These are phyloP conservation scores for Leccinum sublutescens DNA, from an alignment of 768 basidiomycete genomes.

Conservation along the genomic window DNA sequence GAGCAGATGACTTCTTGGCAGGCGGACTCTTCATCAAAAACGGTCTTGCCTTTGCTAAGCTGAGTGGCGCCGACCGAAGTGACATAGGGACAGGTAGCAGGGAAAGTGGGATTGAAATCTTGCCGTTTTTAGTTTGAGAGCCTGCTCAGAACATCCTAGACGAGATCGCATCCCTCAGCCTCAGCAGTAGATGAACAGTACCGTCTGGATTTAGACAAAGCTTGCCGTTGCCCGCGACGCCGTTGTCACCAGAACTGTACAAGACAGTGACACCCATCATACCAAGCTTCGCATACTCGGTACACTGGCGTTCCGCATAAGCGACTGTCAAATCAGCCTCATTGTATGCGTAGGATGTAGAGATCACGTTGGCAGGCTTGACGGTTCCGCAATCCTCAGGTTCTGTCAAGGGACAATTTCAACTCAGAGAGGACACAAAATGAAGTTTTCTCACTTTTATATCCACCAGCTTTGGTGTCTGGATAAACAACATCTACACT, in stretches of 20 bases:
- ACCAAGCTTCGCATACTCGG: conserved; percentile 49
- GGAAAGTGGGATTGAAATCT: conserved; percentile 55
- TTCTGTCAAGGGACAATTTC: conserved; percentile 12
- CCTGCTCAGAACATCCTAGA: conserved; percentile 8
- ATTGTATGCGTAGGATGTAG: conserved; percentile 39
- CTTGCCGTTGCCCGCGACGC: conserved; percentile 36
- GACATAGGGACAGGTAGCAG: conserved; percentile 57
- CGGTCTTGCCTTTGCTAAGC: conserved; percentile 41
- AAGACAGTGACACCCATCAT: conserved; percentile 48
- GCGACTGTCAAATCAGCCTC: conserved; percentile 36
- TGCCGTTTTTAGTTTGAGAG: conserved; percentile 43
- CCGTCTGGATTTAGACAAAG: conserved; percentile 42
- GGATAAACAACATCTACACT: conserved; percentile 41
- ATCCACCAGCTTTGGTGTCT: conserved; percentile 39
- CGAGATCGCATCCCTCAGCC: not conserved
- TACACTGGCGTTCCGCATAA: conserved; percentile 43
- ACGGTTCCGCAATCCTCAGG: conserved; percentile 35
- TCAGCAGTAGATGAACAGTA: conserved; percentile 6
- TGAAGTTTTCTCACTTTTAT: conserved; percentile 28
- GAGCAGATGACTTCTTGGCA: conserved; percentile 48
- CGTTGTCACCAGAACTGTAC: conserved; percentile 41
- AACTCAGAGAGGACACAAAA: not conserved
- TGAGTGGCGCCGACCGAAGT: conserved; percentile 68
- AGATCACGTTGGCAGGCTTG: conserved; percentile 41
- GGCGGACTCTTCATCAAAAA: conserved; percentile 44